Evolutionary conservation across 2,329 filamentous ascomycete genomes (phyloP).

Genomic region (Paracoccidioides brasiliensis): DNA sequence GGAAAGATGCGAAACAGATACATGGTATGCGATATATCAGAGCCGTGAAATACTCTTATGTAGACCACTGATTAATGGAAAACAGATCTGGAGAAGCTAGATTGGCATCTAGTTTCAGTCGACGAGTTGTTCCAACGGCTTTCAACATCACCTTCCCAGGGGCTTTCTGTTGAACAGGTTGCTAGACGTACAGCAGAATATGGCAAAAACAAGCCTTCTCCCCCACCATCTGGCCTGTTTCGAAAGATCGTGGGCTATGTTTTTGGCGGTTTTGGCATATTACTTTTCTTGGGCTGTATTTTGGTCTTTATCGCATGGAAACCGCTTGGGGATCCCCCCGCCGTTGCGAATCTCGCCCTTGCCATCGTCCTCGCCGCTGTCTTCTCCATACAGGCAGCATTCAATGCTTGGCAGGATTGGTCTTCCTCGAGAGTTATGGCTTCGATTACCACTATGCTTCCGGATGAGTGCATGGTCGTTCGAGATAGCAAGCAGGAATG

Average conservation of each 20-base stretch:
- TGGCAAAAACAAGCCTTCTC: constrained; percentile 54
- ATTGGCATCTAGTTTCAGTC: constrained; percentile 52
- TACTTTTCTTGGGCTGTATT: constrained; percentile 54
- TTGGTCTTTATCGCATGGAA: constrained; percentile 68
- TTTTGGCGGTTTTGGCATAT: constrained; percentile 62
- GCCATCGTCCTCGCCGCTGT: constrained; percentile 60
- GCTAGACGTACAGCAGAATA: constrained; percentile 44
- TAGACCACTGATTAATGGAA: not conserved
- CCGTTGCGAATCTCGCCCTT: constrained; percentile 55
- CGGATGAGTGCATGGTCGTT: constrained; percentile 53
- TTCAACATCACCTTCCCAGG: constrained; percentile 41
- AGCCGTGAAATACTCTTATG: not conserved
- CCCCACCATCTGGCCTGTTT: constrained; percentile 48
- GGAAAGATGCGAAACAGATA: not conserved
- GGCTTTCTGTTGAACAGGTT: constrained; percentile 48
- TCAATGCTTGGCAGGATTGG: constrained; percentile 63
- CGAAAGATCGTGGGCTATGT: constrained; percentile 54
- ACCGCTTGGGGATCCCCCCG: constrained; percentile 59
- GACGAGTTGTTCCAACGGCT: constrained; percentile 49
- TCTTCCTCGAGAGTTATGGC: constrained; percentile 65
- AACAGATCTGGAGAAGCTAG: constrained; percentile 45
- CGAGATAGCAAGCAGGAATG: constrained; percentile 43
- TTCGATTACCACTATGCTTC: constrained; percentile 69
- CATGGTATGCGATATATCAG: not conserved
- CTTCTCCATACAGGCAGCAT: constrained; percentile 55